Evolutionary conservation across 2,329 filamentous ascomycete genomes (phyloP).

Genomic region (Orbilia brochopaga): DNA sequence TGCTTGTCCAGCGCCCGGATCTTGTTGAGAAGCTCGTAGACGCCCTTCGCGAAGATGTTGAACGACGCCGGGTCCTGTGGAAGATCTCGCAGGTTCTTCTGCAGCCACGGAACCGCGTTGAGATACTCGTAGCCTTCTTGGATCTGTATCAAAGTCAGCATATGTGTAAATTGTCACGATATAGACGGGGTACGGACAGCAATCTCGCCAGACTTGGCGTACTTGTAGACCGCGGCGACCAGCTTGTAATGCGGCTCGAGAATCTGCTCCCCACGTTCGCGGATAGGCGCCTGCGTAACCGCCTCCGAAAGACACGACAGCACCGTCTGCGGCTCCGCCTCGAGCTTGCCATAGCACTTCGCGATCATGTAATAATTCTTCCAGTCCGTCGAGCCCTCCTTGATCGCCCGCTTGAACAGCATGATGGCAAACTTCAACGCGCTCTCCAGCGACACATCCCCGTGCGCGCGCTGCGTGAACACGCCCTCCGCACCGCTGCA

Average conservation of each 20-base stretch:
- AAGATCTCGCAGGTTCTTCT: constrained; percentile 44
- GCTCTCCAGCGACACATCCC: constrained; percentile 65
- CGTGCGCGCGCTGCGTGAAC: constrained; percentile 66
- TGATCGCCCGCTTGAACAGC: constrained; percentile 67
- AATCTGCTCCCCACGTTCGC: constrained; percentile 72
- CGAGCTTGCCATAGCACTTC: constrained; percentile 77
- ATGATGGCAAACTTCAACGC: constrained; percentile 70
- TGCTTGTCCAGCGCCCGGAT: constrained; percentile 76
- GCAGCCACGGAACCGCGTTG: constrained; percentile 42
- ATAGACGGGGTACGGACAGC: constrained; percentile 56
- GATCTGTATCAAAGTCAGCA: constrained; percentile 30
- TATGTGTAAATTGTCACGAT: too few species aligned
- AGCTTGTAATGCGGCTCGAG: constrained; percentile 94
- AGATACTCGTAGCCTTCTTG: constrained; percentile 45
- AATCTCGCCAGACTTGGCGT: constrained; percentile 66
- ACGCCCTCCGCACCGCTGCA: constrained; percentile 65
- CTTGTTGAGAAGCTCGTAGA: constrained; percentile 60
- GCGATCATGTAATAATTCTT: constrained; percentile 72
- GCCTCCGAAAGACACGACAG: constrained; percentile 66
- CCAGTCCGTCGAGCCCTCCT: constrained; percentile 68
- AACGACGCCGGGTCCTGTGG: constrained; percentile 49
- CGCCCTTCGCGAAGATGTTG: constrained; percentile 31
- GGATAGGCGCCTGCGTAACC: constrained; percentile 68
- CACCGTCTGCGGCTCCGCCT: constrained; percentile 61
- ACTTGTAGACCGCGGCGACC: constrained; percentile 78